Base-by-base conservation (phyloP, 2,329 filamentous ascomycete genomes). In the Verticillium zaregamsianum region DNA sequence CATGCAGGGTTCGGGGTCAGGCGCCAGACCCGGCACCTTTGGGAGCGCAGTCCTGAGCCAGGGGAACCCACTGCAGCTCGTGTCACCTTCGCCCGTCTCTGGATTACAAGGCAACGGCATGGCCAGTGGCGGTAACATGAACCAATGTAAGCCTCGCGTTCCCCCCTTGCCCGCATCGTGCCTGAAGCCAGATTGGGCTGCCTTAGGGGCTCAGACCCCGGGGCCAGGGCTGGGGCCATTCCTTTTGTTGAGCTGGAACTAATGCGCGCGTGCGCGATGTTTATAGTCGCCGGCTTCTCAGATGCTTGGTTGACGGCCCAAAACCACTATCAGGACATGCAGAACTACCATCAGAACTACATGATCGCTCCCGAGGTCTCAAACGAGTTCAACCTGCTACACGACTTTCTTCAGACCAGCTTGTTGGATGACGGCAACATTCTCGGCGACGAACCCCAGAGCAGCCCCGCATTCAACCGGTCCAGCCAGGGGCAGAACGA, bases 321-420 rank as follows among this genome's bases (percentile, higher is more conserved):
- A 71, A 95, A 89, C 73, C 90, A 91, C 72, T 95, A 92, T 76
- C 90, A 96, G 80, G 93, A 97, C 76, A 95, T 97, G 89, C 92
- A 95, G 78, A 92, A 88, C 73, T 92, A 93, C 72, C 92, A 97
- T 77, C 90, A 92, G 63, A 95, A 91, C 72, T 98, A 95, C 80
- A 93, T 97, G 90, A 96, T 97, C 78, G 79, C 82, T 58, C 91
- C 93, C 65, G 95, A 99, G 77, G 91, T 97, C 69, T 93, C 91
- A 64, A 95, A 95, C 78, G 95, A 99, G 80, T 97, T 97, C 76
- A 97, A 97, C 73, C 81, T 98, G 59, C 86, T 99, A 72, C 96
- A 96, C 80, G 94, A 99, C 76, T 98, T 98, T 73, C 84, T 99
- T 64, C 95, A 93, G 75, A 96, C 89, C 68, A 96, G 92, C 72